Evolutionary conservation across 2,329 filamentous ascomycete species (phyloP), one percentile per base, ranked within the genome.

Genomic region (Claviceps maximensis): DNA sequence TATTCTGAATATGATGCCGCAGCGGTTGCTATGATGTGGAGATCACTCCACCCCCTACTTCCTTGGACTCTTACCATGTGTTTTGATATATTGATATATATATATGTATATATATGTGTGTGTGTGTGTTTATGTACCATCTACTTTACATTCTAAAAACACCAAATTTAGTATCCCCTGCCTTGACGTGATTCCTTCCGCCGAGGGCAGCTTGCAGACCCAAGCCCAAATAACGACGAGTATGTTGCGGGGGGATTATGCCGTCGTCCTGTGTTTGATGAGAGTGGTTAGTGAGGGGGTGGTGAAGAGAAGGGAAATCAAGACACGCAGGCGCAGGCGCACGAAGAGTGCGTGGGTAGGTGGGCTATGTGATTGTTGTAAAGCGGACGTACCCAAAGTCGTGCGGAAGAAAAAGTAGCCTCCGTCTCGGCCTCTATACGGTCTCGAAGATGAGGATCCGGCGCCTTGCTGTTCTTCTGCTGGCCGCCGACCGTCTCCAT

Each of bases 371-470:
- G n/a, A n/a, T n/a, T n/a, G n/a, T n/a, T n/a, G n/a, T n/a, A 9
- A 29, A 12, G 7, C 19, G 23, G 10, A 72, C 75, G 69, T 60
- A 79, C 91, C 93, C 93, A 98, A 61, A 97, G 69, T 57, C 91
- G 78, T 5, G 93, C 91, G 33, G 84, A 89, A 1, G 89, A 93
- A 68, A 89, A 97, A 0, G 86, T 82, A 0, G 89, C 89, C 60
- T 95, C 87, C 52, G 87, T 95, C 73, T 97, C 91, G 50, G 77
- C 76, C 65, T 97, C 91, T 60, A 98, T 97, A 47, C 91, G 77
- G 42, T 81, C 82, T 69, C 86, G 87, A 56, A 97, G 73, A 57
- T 83, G 84, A 0, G 87, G 86, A 65, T 96, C 90, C 5, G 21
- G 7, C 10, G 42, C 1, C 82, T 83, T 10, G n/a, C 17, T 21